Evolutionary conservation across 2,329 filamentous ascomycete species (phyloP).

Genomic region (Monosporascus sp.): DNA sequence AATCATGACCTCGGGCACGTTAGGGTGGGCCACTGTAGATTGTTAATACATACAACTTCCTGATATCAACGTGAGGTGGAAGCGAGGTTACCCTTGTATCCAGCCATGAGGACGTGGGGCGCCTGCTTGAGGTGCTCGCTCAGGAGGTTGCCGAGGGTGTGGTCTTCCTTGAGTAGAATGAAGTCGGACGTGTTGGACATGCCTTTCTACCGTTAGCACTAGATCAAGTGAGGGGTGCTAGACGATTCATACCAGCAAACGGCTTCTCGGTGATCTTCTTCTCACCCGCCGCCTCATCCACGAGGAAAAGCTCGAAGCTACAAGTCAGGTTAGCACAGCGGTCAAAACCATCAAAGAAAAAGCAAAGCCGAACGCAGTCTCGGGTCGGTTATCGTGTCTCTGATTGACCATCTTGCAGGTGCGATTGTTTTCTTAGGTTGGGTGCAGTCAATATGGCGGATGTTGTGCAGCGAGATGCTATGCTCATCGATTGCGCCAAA

Average conservation of each 20-base stretch:
- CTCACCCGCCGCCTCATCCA: slow-evolving; percentile 66
- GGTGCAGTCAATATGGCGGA: neutral
- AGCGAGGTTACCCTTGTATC: slow-evolving; percentile 70
- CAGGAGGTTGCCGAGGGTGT: slow-evolving; percentile 89
- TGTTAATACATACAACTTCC: slow-evolving; percentile 7
- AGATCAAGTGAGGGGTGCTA: slow-evolving; percentile 1
- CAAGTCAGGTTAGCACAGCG: slow-evolving; percentile 13
- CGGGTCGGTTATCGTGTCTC: neutral
- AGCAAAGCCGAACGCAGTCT: neutral
- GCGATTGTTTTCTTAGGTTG: neutral
- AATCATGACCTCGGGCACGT: slow-evolving; percentile 59
- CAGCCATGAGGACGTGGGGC: slow-evolving; percentile 80
- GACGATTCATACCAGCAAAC: slow-evolving; percentile 70
- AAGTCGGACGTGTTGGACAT: slow-evolving; percentile 96
- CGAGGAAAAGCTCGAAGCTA: slow-evolving; percentile 91
- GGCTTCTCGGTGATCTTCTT: slow-evolving; percentile 88
- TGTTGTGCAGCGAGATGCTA: neutral
- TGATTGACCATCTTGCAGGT: neutral
- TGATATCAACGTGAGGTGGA: neutral
- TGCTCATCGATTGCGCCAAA: neutral
- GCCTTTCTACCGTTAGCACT: slow-evolving; percentile 43
- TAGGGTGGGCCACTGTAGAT: slow-evolving; percentile 49
- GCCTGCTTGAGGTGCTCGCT: slow-evolving; percentile 80
- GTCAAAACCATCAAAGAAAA: neutral
- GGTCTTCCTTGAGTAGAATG: slow-evolving; percentile 92